Percentiles rank a stretch among this genome's conserved stretches.
Conservation (phyloP, 345 rosid species). For the Moringa oleifera region DNA sequence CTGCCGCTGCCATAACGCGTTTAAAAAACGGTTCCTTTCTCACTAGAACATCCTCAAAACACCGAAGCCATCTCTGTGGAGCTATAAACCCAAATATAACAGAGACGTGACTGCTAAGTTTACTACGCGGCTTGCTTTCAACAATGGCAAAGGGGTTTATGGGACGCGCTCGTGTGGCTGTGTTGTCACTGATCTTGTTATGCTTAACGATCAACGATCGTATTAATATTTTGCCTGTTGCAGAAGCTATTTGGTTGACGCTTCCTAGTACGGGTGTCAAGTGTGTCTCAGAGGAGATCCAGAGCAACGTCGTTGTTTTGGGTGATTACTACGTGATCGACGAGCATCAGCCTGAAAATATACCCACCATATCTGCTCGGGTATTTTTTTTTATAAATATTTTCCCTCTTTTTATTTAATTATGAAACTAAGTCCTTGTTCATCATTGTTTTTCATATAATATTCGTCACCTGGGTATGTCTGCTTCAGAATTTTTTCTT, state of each 20-base stretch:
- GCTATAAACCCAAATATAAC: too few species aligned
- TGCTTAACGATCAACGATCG: slow-evolving; percentile 15
- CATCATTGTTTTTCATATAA: background rate
- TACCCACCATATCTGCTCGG: slow-evolving; percentile 45
- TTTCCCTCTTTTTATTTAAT: background rate
- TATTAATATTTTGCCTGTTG: slow-evolving; percentile 19
- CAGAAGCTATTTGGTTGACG: slow-evolving; percentile 74
- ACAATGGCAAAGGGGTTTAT: background rate
- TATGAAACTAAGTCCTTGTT: too few species aligned
- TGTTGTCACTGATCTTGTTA: slow-evolving; percentile 14
- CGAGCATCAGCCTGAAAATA: slow-evolving; percentile 43
- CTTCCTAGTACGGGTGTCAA: slow-evolving; percentile 79
- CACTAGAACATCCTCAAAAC: too few species aligned
- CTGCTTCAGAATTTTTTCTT: slow-evolving; percentile 1
- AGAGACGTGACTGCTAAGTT: background rate
- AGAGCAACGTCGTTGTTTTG: slow-evolving; percentile 69
- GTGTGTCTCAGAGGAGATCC: slow-evolving; percentile 95
- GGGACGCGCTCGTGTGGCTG: background rate
- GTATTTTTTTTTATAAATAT: slow-evolving; percentile 26
- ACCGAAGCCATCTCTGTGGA: too few species aligned
- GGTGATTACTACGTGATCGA: slow-evolving; percentile 73
- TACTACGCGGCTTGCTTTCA: background rate
- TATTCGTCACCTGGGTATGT: slow-evolving; percentile 2
- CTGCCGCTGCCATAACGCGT: too few species aligned
- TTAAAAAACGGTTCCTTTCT: too few species aligned